Percentiles rank a stretch among this genome's conserved stretches.
phyloP scores from a whole-genome alignment of 2,329 filamentous ascomycete genomes.

The Teratosphaeriaceae sp. region DNA sequence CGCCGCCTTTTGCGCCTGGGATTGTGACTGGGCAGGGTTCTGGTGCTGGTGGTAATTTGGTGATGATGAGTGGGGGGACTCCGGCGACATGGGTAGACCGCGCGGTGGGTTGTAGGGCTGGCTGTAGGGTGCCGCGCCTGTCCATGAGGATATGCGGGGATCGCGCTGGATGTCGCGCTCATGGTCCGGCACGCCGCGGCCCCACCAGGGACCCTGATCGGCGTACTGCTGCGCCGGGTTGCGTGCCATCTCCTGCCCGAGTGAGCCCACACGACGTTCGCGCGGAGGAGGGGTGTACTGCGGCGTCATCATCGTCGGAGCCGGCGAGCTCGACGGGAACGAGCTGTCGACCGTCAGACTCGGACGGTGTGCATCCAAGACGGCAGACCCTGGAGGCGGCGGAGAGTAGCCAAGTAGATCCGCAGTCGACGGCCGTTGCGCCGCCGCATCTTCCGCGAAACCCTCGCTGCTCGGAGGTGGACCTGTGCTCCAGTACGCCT shows the following conservation, averaged over 20 bases:
- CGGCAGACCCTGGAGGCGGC: neutral
- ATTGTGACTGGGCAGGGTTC: neutral
- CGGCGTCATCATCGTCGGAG: too few relatives aligned
- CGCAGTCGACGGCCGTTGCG: neutral
- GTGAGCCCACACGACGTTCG: neutral
- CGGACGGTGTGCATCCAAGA: neutral
- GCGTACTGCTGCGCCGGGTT: slow-evolving; percentile 20
- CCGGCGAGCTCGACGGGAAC: too few relatives aligned
- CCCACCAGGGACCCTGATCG: slow-evolving; percentile 25
- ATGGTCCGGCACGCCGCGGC: slow-evolving; percentile 16
- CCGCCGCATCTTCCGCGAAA: neutral
- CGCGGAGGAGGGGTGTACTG: neutral
- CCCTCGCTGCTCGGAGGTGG: neutral
- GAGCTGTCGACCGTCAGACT: neutral
- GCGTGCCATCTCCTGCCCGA: slow-evolving; percentile 14
- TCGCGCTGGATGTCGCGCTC: neutral
- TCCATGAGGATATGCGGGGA: too few relatives aligned
- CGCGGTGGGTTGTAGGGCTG: slow-evolving; percentile 2
- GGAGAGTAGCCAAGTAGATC: neutral
- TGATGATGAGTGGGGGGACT: neutral
- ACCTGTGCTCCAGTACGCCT: slow-evolving; percentile 7
- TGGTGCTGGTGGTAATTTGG: neutral
- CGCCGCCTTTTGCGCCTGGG: neutral
- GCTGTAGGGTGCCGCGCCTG: too few relatives aligned
- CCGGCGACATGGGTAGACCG: neutral